Evolutionary conservation across 73 alveolate species (phyloP).

Genomic region (Blepharisma japonicum): DNA sequence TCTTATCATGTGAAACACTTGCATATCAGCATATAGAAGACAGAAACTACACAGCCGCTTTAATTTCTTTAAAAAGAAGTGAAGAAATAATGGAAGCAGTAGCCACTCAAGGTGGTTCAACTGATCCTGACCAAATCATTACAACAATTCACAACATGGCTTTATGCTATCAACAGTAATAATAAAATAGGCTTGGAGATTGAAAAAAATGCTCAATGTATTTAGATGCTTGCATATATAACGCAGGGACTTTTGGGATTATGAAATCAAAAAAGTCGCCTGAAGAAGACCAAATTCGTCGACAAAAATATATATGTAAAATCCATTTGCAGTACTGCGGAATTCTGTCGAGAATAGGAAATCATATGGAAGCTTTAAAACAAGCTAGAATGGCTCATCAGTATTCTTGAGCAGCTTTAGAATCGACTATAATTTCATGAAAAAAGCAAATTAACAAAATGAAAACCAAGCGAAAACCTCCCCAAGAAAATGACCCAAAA

Average conservation of each 20-base stretch:
- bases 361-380: neutral
- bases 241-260: neutral
- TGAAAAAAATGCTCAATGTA: neutral
- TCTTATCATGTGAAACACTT: neutral
- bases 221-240: constrained; percentile 15
- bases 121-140: neutral
- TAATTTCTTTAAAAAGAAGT: constrained; percentile 1
- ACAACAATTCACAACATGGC: constrained; percentile 15
- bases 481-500: constrained; percentile 6
- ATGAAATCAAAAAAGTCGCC: neutral
- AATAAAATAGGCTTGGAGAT: neutral
- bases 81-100: constrained; percentile 27
- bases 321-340: neutral
- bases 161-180: constrained; percentile 16
- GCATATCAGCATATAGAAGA: constrained; percentile 16
- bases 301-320: neutral
- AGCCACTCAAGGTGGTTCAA: neutral
- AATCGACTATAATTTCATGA: neutral
- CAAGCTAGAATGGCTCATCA: constrained; percentile 3
- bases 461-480: neutral
- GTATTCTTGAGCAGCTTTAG: neutral
- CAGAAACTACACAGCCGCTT: neutral
- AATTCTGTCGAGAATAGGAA: neutral
- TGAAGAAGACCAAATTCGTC: constrained; percentile 26
- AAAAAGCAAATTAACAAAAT: neutral